These are phyloP conservation scores for Fonsecaea pedrosoi DNA, from an alignment of 2,329 filamentous ascomycete species.

Conservation along the genomic window DNA sequence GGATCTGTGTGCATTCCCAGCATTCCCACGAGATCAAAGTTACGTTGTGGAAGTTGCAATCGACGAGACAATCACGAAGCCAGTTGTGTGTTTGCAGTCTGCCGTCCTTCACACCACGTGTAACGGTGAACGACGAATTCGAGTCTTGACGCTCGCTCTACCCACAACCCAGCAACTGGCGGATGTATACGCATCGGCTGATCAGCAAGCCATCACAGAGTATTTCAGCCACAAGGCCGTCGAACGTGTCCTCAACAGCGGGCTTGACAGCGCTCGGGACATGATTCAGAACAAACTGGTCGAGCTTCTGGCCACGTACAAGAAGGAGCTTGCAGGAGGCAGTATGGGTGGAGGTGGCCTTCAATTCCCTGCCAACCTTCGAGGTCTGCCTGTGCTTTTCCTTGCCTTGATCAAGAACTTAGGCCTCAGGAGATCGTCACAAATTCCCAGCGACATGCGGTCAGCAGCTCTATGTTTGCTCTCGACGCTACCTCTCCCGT, in stretches of 20 bases:
- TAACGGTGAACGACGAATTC: slow-evolving; percentile 93
- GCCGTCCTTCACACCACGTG: slow-evolving; percentile 97
- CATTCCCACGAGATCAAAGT: slow-evolving; percentile 94
- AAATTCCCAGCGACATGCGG: slow-evolving; percentile 91
- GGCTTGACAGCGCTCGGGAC: slow-evolving; percentile 88
- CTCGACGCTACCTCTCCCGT: slow-evolving; percentile 65
- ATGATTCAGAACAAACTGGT: slow-evolving; percentile 88
- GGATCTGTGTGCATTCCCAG: slow-evolving; percentile 95
- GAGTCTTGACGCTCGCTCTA: slow-evolving; percentile 89
- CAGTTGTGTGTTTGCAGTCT: slow-evolving; percentile 88
- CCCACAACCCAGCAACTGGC: slow-evolving; percentile 90
- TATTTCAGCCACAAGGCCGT: slow-evolving; percentile 99
- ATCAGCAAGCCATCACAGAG: slow-evolving; percentile 89
- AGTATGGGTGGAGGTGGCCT: slow-evolving; percentile 92
- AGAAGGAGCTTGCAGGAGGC: slow-evolving; percentile 93
- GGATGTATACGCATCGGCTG: slow-evolving; percentile 91
- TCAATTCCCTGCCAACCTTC: slow-evolving; percentile 91
- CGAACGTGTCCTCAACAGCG: slow-evolving; percentile 82
- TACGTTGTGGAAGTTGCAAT: slow-evolving; percentile 99
- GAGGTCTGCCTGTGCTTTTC: slow-evolving; percentile 87
- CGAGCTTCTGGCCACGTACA: slow-evolving; percentile 92
- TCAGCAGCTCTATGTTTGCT: slow-evolving; percentile 91
- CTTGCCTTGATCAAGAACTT: slow-evolving; percentile 95
- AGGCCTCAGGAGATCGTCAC: slow-evolving; percentile 87
- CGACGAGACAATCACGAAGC: slow-evolving; percentile 90